Percentiles rank a stretch among this genome's conserved stretches.
Conservation (phyloP, 2,329 filamentous ascomycete genomes). For the Tolypocladium sp. region DNA sequence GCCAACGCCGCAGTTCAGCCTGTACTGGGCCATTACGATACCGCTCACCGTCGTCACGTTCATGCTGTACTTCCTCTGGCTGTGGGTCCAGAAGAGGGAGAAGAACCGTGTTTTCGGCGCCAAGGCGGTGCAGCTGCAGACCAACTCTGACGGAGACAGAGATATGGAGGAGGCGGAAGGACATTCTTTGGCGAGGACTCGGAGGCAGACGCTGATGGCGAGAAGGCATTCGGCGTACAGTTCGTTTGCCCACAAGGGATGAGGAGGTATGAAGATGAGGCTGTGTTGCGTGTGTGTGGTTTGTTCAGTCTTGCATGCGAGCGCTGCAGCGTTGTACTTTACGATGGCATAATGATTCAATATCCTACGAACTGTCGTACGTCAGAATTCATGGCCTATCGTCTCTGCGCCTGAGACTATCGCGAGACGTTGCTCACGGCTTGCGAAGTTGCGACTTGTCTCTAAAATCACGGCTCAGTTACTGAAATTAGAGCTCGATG, state of each 20-base stretch:
- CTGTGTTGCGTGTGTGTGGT: neutral
- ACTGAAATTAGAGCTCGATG: neutral
- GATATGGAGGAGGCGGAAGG: constrained; percentile 1
- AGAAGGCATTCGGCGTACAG: neutral
- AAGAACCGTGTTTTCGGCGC: constrained; percentile 5
- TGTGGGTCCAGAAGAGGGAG: constrained; percentile 19
- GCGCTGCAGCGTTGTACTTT: neutral
- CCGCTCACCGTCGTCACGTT: constrained; percentile 27
- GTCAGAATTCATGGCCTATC: too few relatives aligned
- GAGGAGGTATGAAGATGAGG: neutral
- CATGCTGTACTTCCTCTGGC: constrained; percentile 22
- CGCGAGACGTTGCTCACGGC: neutral
- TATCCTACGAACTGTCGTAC: too few relatives aligned
- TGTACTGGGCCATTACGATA: constrained; percentile 32
- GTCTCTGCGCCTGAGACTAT: neutral
- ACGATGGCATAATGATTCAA: too few relatives aligned
- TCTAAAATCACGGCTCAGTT: neutral
- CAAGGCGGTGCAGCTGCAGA: neutral
- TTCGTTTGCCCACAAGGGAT: neutral
- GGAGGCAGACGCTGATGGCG: constrained; percentile 1
- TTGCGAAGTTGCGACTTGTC: neutral
- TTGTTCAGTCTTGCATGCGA: neutral
- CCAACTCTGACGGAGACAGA: neutral
- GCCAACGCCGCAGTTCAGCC: constrained; percentile 23
- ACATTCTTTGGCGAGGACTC: neutral